Conservation (phyloP, 2,329 filamentous ascomycete genomes). For the Leptographium flavum region DNA sequence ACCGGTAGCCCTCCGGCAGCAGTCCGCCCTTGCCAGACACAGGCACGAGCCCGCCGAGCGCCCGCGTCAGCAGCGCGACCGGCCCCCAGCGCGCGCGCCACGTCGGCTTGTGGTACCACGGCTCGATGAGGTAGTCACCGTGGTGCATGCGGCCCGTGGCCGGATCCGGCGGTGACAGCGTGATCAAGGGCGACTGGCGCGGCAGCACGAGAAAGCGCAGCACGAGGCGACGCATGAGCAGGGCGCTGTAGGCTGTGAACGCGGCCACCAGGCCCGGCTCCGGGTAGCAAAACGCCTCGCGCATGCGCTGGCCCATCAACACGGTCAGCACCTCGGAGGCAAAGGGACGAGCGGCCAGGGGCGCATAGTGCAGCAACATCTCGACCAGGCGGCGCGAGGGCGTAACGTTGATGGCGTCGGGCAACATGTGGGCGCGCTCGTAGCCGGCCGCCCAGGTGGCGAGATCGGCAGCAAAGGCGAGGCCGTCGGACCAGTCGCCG, state of each 20-base stretch:
- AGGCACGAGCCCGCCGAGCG: slow-evolving; percentile 30
- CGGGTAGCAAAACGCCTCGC: slow-evolving; percentile 43
- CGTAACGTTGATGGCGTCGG: slow-evolving; percentile 30
- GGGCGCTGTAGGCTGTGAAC: slow-evolving; percentile 27
- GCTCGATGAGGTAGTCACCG: slow-evolving; percentile 42
- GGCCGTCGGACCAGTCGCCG: slow-evolving; percentile 30
- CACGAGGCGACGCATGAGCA: slow-evolving; percentile 37
- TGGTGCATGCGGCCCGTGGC: slow-evolving; percentile 36
- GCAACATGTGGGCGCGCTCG: slow-evolving; percentile 44
- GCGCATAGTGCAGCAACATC: slow-evolving; percentile 42
- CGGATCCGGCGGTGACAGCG: slow-evolving; percentile 32
- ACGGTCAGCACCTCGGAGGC: slow-evolving; percentile 37
- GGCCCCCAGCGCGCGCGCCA: slow-evolving; percentile 50
- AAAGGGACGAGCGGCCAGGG: slow-evolving; percentile 28
- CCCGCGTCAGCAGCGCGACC: slow-evolving; percentile 30
- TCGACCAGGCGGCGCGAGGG: slow-evolving; percentile 45
- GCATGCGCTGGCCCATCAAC: slow-evolving; percentile 49
- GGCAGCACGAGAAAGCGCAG: slow-evolving; percentile 47
- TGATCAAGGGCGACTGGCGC: slow-evolving; percentile 27
- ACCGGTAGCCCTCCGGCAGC: slow-evolving; percentile 35
- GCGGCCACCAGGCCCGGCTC: slow-evolving; percentile 25
- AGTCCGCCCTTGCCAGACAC: slow-evolving; percentile 28
- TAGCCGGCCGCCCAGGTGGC: slow-evolving; percentile 37
- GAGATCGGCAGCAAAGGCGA: slow-evolving; percentile 37
- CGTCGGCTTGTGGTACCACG: slow-evolving; percentile 49